Conservation (phyloP, 306 rosid genomes). For the Corylus avellana region DNA sequence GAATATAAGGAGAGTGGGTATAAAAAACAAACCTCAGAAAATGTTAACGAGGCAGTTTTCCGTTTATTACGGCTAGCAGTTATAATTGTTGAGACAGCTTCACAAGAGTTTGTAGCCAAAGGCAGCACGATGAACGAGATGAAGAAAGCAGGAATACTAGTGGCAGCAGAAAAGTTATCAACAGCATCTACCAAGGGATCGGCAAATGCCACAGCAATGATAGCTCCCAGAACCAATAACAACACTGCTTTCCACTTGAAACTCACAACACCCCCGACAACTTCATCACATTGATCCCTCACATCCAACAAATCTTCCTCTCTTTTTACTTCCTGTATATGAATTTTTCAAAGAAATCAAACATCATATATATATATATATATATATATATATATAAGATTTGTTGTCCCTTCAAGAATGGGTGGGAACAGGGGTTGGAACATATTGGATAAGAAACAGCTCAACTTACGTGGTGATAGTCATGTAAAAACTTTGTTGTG, state of each 20-base stretch:
- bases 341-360: slow-evolving; percentile 18
- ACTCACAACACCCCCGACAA: slow-evolving; percentile 38
- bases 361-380: neutral
- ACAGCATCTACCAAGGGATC: slow-evolving; percentile 92
- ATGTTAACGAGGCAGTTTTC: slow-evolving; percentile 82
- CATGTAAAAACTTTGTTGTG: slow-evolving; percentile 51
- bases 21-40: slow-evolving; percentile 75
- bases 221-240: slow-evolving; percentile 63
- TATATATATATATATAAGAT: too few relatives aligned
- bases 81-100: slow-evolving; percentile 85
- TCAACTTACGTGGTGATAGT: slow-evolving; percentile 62
- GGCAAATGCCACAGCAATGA: slow-evolving; percentile 79
- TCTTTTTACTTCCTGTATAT: slow-evolving; percentile 64
- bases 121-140: slow-evolving; percentile 85
- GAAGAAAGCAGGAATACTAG: slow-evolving; percentile 90
- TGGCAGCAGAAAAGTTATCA: slow-evolving; percentile 84
- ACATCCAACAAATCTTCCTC: slow-evolving; percentile 68
- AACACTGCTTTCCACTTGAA: slow-evolving; percentile 63
- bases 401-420: too few relatives aligned
- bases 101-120: slow-evolving; percentile 85
- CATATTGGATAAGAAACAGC: neutral
- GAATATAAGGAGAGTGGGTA: too few relatives aligned
- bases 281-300: slow-evolving; percentile 50
- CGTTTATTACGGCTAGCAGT: slow-evolving; percentile 83
- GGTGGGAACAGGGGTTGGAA: too few relatives aligned